These are phyloP conservation scores for Logfia minima DNA, from an alignment of 129 eudicot species.

Conservation along the genomic window DNA sequence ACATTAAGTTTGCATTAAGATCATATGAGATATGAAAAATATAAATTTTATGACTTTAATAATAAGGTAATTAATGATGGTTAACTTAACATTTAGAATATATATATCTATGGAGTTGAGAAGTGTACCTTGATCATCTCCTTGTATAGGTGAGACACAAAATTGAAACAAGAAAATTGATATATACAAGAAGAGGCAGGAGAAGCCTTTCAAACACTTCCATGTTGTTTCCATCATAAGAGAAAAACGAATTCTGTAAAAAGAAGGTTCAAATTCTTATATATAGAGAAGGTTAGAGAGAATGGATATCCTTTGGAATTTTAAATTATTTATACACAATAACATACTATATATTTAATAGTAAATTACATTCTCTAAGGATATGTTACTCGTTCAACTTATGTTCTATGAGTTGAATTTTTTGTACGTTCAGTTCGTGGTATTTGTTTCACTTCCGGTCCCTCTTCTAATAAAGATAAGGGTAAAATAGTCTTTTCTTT, in stretches of 20 bases:
- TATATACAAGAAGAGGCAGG: constrained; percentile 31
- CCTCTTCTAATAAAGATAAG: too few relatives aligned
- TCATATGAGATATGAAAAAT: too few relatives aligned
- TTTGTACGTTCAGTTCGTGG: too few relatives aligned
- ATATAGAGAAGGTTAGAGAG: constrained; percentile 29
- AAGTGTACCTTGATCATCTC: constrained; percentile 35
- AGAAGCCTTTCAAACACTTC: constrained; percentile 25
- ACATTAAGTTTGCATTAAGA: too few relatives aligned
- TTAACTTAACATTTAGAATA: background rate
- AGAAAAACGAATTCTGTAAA: constrained; percentile 12
- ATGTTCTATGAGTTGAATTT: too few relatives aligned
- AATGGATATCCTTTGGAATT: constrained; percentile 21
- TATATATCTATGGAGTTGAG: background rate
- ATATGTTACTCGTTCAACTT: too few relatives aligned
- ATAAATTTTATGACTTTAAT: too few relatives aligned
- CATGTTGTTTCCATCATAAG: constrained; percentile 36
- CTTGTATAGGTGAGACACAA: constrained; percentile 28
- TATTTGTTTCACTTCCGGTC: too few relatives aligned
- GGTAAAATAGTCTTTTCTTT: too few relatives aligned
- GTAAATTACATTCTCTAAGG: too few relatives aligned
- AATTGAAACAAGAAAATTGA: constrained; percentile 32
- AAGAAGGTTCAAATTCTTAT: constrained; percentile 14
- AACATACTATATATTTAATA: too few relatives aligned
- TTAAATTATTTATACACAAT: background rate
- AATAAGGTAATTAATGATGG: background rate